phyloP scores from a whole-genome alignment of 2,329 filamentous ascomycete species.

The Cercospora zeae-maydis region DNA sequence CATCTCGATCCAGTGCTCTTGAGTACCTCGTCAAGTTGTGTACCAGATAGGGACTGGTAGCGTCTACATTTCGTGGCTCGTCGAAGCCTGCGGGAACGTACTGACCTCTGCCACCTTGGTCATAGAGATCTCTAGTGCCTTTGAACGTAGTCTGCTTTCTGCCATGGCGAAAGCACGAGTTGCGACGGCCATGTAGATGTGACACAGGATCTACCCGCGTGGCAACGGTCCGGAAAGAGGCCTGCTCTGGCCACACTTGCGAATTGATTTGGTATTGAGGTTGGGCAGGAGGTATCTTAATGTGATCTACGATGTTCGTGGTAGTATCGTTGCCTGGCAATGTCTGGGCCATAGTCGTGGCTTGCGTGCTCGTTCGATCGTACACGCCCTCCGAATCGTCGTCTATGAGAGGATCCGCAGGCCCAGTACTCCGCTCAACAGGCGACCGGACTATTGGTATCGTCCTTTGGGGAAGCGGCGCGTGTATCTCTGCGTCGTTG shows the following conservation, averaged over 20 bases:
- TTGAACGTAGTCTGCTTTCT: slow-evolving; percentile 20
- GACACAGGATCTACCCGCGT: slow-evolving; percentile 11
- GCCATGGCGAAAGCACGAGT: slow-evolving; percentile 34
- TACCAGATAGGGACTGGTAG: slow-evolving; percentile 30
- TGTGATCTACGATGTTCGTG: neutral
- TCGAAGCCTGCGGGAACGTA: slow-evolving; percentile 30
- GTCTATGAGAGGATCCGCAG: neutral
- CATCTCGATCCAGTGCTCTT: slow-evolving; percentile 12
- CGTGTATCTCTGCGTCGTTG: slow-evolving; percentile 22
- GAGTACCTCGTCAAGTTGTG: slow-evolving; percentile 2
- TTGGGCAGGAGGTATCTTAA: neutral
- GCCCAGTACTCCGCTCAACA: neutral
- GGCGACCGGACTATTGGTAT: slow-evolving; percentile 19
- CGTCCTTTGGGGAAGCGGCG: slow-evolving; percentile 24
- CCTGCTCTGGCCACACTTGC: neutral
- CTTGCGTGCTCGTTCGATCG: neutral
- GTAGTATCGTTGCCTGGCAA: neutral
- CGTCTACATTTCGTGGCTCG: slow-evolving; percentile 29
- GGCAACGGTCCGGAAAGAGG: neutral
- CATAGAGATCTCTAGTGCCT: slow-evolving; percentile 29
- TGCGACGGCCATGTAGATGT: slow-evolving; percentile 28
- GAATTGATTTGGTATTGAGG: neutral
- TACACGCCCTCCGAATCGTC: neutral
- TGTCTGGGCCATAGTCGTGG: neutral
- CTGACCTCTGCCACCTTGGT: slow-evolving; percentile 30